Conservation (phyloP, 148 eudicot genomes). For the Bassia scoparia region DNA sequence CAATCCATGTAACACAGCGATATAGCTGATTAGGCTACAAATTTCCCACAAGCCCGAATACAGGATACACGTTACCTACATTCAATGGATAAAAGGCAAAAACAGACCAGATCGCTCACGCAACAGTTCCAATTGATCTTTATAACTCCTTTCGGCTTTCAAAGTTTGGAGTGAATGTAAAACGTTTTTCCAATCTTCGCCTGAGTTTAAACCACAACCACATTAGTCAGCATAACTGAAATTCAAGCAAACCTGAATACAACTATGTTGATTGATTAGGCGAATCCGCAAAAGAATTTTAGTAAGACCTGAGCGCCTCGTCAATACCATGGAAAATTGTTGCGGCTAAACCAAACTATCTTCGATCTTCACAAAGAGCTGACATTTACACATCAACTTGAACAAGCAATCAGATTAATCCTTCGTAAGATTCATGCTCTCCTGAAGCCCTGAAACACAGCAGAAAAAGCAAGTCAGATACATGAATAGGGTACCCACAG, state of each 20-base stretch:
- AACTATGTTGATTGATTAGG: too few species aligned
- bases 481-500: too few species aligned
- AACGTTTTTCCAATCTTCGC: conserved; percentile 94
- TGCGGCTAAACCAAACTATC: conserved; percentile 99
- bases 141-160: conserved; percentile 93
- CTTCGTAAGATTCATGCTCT: conserved; percentile 98
- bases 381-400: conserved; percentile 92
- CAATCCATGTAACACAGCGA: too few species aligned
- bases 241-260: background rate
- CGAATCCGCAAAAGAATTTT: too few species aligned
- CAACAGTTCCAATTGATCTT: conserved; percentile 87
- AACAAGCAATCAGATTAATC: conserved; percentile 96
- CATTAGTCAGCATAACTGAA: conserved; percentile 3
- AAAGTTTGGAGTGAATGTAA: conserved; percentile 90
- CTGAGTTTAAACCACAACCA: conserved; percentile 39
- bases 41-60: background rate
- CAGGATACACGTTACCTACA: background rate
- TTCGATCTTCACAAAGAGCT: conserved; percentile 92
- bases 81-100: background rate
- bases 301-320: too few species aligned
- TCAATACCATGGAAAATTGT: conserved; percentile 46
- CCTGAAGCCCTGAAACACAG: conserved; percentile 78
- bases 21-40: too few species aligned
- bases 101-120: conserved; percentile 39
- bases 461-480: conserved; percentile 9